A percentile compares a stretch with the other conserved stretches of the same genome.
These are phyloP conservation scores for Hyphodiscus hymeniophilus DNA, from an alignment of 495 filamentous ascomycete species.

Conservation along the genomic window DNA sequence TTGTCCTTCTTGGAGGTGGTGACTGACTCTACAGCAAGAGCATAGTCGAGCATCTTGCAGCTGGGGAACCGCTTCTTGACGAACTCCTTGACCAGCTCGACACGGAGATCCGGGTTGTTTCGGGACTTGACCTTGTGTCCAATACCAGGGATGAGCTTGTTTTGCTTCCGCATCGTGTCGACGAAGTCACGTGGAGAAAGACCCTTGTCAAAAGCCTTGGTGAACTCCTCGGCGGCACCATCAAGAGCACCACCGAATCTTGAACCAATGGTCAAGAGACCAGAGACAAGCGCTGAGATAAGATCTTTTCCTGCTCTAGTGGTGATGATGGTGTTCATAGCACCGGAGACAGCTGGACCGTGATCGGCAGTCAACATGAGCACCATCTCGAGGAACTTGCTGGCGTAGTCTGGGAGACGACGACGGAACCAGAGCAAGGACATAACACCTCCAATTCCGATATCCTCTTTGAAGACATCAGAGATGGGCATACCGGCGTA, in stretches of 20 bases:
- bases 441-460: conserved; percentile 99
- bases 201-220: conserved; percentile 95
- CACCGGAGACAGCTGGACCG: conserved; percentile 96
- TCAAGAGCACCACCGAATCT: conserved; percentile 98
- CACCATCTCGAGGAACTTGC: conserved; percentile 99
- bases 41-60: conserved; percentile 96
- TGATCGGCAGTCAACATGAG: conserved; percentile 99
- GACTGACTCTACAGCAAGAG: conserved; percentile 93
- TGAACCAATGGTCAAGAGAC: conserved; percentile 96
- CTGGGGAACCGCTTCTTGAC: conserved; percentile 94
- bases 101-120: conserved; percentile 99
- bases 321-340: conserved; percentile 99
- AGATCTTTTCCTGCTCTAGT: conserved; percentile 98
- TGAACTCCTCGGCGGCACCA: conserved; percentile 97
- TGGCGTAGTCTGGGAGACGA: conserved; percentile 89
- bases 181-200: conserved; percentile 98
- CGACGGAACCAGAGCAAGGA: conserved; percentile 99
- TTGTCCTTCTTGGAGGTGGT: conserved; percentile 99
- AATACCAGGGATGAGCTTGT: conserved; percentile 99
- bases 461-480: conserved; percentile 97
- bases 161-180: conserved; percentile 96
- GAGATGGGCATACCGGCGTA: conserved; percentile 99
- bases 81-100: conserved; percentile 98
- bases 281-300: conserved; percentile 86
- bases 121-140: conserved; percentile 98